Evolutionary conservation across 192 early-diverging fungal species (phyloP), one percentile per base, ranked within the genome.

Genomic region (Coemansia sp.): DNA sequence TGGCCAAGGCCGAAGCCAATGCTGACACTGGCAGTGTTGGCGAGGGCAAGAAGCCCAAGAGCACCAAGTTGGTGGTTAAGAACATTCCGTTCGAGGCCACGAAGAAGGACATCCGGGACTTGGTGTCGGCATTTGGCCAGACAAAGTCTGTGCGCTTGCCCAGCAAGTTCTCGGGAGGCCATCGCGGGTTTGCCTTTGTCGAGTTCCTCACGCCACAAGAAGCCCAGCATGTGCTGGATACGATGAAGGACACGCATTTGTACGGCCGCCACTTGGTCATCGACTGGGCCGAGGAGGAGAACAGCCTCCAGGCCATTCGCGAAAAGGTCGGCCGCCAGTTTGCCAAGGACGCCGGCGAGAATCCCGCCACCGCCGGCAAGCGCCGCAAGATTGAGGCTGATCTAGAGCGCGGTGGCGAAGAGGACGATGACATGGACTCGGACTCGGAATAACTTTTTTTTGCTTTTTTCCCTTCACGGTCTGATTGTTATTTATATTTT

Each of bases 21-120:
- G 50, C 35, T 14, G 32, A 46, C 19, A 40, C 19, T 26, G 56
- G 10, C 12, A 2, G 40, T 11, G 34, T 63, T 26, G 18, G 18
- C 19, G 81, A 81, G 24, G 78, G 58, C 72, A 87, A 78, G 65
- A 82, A 81, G 80, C 87, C 71, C 69, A 87, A 84, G 54, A 78
- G 88, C n/a, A 91, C 90, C 24, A 95, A 96, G 67, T 78, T 95
- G 58, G 85, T 99, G 26, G 84, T 96, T 37, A 90, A 94, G 55
- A 99, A 99, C 77, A 87, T 99, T 55, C 92, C 97, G 38, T 99
- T 99, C 68, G 92, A 97, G 75, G 92, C 94, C 5, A 95, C 95
- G 21, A 91, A 91, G 70, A 94, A 92, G 75, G 97, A 99, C 65
- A 79, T 99, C 53, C 89, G 85, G 56, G 85, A 92, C 60, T 76